phyloP scores from a whole-genome alignment of 495 filamentous ascomycete species.

The Delitschia confertaspora region DNA sequence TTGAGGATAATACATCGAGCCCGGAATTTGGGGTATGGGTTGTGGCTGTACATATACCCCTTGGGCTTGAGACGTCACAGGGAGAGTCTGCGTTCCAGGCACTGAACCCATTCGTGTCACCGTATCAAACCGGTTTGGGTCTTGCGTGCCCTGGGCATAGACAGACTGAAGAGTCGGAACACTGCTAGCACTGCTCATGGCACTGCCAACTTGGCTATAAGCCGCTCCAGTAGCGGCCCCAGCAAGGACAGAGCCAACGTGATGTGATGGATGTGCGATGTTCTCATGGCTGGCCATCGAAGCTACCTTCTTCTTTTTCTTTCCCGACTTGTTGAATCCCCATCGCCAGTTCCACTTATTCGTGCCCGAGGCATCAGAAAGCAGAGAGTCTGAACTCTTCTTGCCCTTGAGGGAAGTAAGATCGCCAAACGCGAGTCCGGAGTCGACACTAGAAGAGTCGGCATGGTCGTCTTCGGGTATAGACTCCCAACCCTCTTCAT shows the following conservation, averaged over 20 bases:
- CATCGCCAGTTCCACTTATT: conserved; percentile 53
- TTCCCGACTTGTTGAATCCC: too few relatives aligned
- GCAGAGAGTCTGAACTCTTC: conserved; percentile 43
- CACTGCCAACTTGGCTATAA: conserved; percentile 8
- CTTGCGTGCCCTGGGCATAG: conserved; percentile 21
- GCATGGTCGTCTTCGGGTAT: conserved; percentile 44
- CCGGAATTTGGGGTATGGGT: conserved; percentile 32
- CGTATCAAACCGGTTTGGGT: conserved; percentile 24
- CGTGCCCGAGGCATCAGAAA: conserved; percentile 45
- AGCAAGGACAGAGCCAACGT: conserved; percentile 15
- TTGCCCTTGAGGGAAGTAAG: conserved; percentile 31
- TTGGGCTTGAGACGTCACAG: conserved; percentile 26
- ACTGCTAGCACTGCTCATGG: conserved; percentile 24
- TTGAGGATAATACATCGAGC: conserved; percentile 22
- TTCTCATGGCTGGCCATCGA: conserved; percentile 17
- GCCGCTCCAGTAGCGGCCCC: conserved; percentile 16
- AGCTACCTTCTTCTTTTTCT: conserved; percentile 35
- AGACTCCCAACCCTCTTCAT: conserved; percentile 53
- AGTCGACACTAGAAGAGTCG: conserved; percentile 40
- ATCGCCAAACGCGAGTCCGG: conserved; percentile 49
- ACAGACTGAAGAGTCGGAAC: conserved; percentile 27
- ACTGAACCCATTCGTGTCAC: conserved; percentile 14
- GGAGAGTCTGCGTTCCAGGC: conserved; percentile 15
- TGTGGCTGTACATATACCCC: conserved; percentile 32
- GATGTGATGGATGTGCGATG: conserved; percentile 4